Conservation (phyloP, 768 basidiomycete genomes). For the Tylopilus cervinicoccineus region DNA sequence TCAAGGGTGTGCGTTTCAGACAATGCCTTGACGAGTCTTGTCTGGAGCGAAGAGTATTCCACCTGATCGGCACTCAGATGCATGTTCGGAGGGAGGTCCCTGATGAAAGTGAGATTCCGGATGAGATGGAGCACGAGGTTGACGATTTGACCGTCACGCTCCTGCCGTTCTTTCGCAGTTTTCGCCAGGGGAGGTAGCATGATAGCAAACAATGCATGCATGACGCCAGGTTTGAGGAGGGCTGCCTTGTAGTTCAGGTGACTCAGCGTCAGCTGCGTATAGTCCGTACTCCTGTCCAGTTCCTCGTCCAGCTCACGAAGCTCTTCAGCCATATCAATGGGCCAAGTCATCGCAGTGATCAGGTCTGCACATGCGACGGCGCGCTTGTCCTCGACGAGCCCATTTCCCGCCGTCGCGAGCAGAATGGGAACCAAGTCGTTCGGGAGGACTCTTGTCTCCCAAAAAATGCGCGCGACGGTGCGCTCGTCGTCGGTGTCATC, state of each 20-base stretch:
- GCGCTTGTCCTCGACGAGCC: constrained; percentile 74
- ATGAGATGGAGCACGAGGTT: constrained; percentile 85
- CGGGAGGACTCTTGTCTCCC: constrained; percentile 77
- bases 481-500: constrained; percentile 97
- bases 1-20: constrained; percentile 70
- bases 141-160: constrained; percentile 83
- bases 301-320: constrained; percentile 87
- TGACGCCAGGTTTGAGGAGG: constrained; percentile 55
- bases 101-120: constrained; percentile 93
- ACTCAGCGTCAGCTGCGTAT: constrained; percentile 74
- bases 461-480: constrained; percentile 90
- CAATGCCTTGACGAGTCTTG: constrained; percentile 66
- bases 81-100: constrained; percentile 73
- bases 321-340: constrained; percentile 93
- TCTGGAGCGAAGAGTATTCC: constrained; percentile 76
- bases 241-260: constrained; percentile 90
- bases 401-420: constrained; percentile 73
- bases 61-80: constrained; percentile 73
- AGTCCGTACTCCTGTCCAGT: constrained; percentile 78
- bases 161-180: constrained; percentile 58
- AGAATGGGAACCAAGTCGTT: constrained; percentile 90
- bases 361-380: constrained; percentile 84
- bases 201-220: constrained; percentile 71
- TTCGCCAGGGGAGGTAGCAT: constrained; percentile 78
- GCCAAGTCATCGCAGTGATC: constrained; percentile 98